Evolutionary conservation across 2,329 filamentous ascomycete species (phyloP).

Genomic region (Amauroascus niger): DNA sequence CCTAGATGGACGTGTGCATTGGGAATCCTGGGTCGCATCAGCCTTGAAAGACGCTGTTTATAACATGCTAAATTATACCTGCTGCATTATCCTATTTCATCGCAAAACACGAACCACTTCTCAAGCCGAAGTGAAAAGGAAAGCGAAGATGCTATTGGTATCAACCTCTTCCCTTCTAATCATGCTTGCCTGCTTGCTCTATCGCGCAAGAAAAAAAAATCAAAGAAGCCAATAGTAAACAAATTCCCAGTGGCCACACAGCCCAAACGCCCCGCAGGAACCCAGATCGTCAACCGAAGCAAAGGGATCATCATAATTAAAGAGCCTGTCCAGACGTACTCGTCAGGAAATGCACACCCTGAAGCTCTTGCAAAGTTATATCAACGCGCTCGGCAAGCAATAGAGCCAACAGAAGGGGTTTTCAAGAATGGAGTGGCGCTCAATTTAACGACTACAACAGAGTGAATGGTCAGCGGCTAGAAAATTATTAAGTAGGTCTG

Average conservation of each 20-base stretch:
- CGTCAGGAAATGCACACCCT: not conserved
- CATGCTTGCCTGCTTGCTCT: not conserved
- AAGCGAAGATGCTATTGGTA: not conserved
- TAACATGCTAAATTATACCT: not conserved
- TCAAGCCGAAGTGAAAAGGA: not conserved
- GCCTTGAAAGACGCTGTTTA: not conserved
- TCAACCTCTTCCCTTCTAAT: not conserved
- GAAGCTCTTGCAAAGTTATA: not conserved
- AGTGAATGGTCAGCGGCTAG: not conserved
- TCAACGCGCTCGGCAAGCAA: not conserved
- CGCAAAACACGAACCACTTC: not conserved
- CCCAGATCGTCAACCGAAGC: constrained; percentile 1
- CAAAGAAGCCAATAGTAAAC: not conserved
- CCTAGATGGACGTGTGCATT: no score
- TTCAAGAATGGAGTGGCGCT: not conserved
- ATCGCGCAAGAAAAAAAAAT: not conserved
- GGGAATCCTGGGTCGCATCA: no score
- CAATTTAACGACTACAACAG: constrained; percentile 5
- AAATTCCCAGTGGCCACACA: not conserved
- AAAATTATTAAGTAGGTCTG: not conserved
- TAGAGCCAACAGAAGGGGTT: not conserved
- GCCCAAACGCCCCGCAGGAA: constrained; percentile 8
- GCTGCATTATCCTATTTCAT: not conserved
- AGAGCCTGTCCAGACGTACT: not conserved
- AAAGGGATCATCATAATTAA: not conserved